Conservation (phyloP, 2,329 filamentous ascomycete genomes). For the Stagonosporopsis tanaceti region DNA sequence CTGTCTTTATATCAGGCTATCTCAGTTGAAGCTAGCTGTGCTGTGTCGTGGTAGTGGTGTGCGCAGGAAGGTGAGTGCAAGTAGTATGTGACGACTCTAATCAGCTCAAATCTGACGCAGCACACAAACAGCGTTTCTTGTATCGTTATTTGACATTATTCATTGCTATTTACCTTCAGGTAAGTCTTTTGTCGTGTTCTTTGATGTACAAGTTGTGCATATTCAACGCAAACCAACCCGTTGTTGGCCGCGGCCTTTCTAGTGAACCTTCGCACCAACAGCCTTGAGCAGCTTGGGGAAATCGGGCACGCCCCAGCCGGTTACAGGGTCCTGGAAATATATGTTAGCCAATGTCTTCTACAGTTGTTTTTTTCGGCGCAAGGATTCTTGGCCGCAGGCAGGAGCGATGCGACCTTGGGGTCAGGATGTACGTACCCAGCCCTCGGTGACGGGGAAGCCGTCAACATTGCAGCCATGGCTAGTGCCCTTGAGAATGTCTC, state of each 20-base stretch:
- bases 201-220: conserved; percentile 7
- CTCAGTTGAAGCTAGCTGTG: too few species aligned
- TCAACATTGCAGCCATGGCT: conserved; percentile 50
- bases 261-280: conserved; percentile 28
- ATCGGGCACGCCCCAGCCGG: conserved; percentile 46
- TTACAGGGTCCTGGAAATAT: conserved; percentile 39
- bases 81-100: too few species aligned
- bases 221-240: not conserved
- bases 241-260: not conserved
- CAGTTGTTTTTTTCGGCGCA: not conserved
- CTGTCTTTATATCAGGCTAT: too few species aligned
- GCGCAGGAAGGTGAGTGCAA: too few species aligned
- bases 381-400: too few species aligned
- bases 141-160: conserved; percentile 20
- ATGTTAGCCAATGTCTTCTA: not conserved
- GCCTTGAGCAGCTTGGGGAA: conserved; percentile 41
- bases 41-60: too few species aligned
- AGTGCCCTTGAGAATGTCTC: conserved; percentile 55
- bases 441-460: conserved; percentile 45
- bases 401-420: too few species aligned
- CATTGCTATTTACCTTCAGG: conserved; percentile 9
- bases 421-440: conserved; percentile 32
- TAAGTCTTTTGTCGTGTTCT: not conserved
- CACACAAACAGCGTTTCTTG: not conserved
- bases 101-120: too few species aligned